Conservation (phyloP, 1,284 basidiomycete species). For the Ganoderma lingzhi region DNA sequence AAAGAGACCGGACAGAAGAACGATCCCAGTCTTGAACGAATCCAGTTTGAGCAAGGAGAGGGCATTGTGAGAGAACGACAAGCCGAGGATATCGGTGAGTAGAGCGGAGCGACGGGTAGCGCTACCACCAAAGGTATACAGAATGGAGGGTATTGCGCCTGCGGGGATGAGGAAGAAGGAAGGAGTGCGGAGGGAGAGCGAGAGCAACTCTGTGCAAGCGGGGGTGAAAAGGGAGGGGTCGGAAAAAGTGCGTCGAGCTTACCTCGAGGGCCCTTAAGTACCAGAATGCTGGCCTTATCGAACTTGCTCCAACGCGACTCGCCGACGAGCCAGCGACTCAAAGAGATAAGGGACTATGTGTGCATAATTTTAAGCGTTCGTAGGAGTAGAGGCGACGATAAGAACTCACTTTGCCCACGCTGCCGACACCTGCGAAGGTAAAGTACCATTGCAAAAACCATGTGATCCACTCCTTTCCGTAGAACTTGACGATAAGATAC, state of each 20-base stretch:
- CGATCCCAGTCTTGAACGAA: conserved; percentile 88
- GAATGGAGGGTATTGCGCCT: conserved; percentile 69
- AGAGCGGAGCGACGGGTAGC: conserved; percentile 69
- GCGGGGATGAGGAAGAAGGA: conserved; percentile 72
- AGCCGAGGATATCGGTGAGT: conserved; percentile 82
- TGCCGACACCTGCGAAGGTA: neutral
- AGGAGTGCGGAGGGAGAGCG: conserved; percentile 63
- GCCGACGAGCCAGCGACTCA: conserved; percentile 57
- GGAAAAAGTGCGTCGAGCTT: conserved; percentile 26
- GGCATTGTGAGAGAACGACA: conserved; percentile 88
- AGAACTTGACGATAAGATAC: neutral
- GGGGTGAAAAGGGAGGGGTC: conserved; percentile 5
- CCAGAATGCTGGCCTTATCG: conserved; percentile 53
- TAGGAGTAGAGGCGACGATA: conserved; percentile 6
- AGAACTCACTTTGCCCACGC: conserved; percentile 24
- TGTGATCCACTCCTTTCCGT: conserved; percentile 53
- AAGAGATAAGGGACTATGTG: conserved; percentile 56
- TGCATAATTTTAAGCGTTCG: conserved; percentile 19
- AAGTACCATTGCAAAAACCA: neutral
- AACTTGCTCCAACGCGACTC: conserved; percentile 60
- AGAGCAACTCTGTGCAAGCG: conserved; percentile 35
- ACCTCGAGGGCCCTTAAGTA: conserved; percentile 56
- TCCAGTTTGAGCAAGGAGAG: conserved; percentile 88
- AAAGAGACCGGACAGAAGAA: conserved; percentile 85
- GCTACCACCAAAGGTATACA: conserved; percentile 65